Evolutionary conservation across 805 yeast genomes (phyloP).

Genomic region (Saccharomyces jurei): DNA sequence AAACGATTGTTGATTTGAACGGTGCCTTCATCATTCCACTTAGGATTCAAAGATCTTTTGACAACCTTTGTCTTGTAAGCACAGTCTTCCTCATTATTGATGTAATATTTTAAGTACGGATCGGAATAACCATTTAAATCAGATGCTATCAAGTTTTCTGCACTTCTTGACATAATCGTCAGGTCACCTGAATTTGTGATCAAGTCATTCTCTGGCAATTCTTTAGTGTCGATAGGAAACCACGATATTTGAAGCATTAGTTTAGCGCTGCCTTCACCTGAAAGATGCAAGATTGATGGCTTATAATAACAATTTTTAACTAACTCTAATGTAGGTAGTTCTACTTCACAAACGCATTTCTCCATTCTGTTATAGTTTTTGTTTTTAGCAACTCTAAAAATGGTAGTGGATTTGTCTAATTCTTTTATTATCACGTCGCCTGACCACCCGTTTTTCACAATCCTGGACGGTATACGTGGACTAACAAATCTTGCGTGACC

Average conservation of each 20-base stretch:
- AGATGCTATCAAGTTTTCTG: constrained; percentile 67
- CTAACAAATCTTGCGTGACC: constrained; percentile 59
- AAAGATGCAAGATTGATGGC: constrained; percentile 49
- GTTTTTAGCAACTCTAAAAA: constrained; percentile 54
- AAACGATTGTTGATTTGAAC: constrained; percentile 54
- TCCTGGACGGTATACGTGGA: constrained; percentile 36
- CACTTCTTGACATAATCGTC: constrained; percentile 52
- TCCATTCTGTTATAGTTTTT: constrained; percentile 46
- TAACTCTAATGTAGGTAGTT: constrained; percentile 58
- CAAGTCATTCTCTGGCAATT: constrained; percentile 66
- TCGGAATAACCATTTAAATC: constrained; percentile 91
- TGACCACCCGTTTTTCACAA: constrained; percentile 38
- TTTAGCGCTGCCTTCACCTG: constrained; percentile 44
- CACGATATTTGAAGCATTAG: constrained; percentile 60
- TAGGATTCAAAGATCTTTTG: constrained; percentile 87
- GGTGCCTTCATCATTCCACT: constrained; percentile 66
- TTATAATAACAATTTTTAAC: constrained; percentile 56
- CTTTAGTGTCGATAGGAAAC: constrained; percentile 60
- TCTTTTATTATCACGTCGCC: constrained; percentile 76
- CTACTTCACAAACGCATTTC: constrained; percentile 51
- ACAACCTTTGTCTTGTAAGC: constrained; percentile 68
- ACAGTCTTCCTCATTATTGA: constrained; percentile 52
- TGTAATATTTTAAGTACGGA: constrained; percentile 67
- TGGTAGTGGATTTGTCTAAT: constrained; percentile 61
- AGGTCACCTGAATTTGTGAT: constrained; percentile 68